phyloP scores from a whole-genome alignment of 352 stramenopile species.

The Globisporangium acanthophoron region DNA sequence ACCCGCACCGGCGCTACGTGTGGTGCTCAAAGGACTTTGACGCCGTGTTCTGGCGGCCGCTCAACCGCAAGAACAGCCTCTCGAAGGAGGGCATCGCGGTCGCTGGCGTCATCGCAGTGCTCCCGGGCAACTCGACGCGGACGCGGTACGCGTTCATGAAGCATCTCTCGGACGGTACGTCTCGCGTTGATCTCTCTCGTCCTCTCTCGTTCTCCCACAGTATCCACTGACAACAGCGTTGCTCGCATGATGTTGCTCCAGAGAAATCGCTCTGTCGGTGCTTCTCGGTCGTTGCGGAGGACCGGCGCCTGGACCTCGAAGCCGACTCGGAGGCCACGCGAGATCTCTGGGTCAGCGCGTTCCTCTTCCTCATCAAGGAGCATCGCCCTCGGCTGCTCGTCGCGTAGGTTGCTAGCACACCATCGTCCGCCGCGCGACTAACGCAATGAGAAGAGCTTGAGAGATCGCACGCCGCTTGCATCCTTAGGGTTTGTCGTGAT shows the following conservation, averaged over 20 bases:
- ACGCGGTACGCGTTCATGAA: constrained; percentile 78
- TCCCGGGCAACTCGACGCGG: constrained; percentile 49
- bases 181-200: not conserved
- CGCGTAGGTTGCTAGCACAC: constrained; percentile 17
- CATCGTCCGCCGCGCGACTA: not conserved
- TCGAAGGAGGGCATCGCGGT: constrained; percentile 52
- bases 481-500: constrained; percentile 49
- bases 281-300: constrained; percentile 62
- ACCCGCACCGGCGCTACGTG: constrained; percentile 65
- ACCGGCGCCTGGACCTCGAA: constrained; percentile 61
- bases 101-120: constrained; percentile 36
- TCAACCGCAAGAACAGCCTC: constrained; percentile 62
- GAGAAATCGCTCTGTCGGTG: constrained; percentile 61
- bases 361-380: constrained; percentile 45
- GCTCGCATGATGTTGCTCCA: constrained; percentile 12
- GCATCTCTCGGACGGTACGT: constrained; percentile 55
- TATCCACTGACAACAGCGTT: too few species aligned
- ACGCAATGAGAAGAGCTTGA: too few species aligned
- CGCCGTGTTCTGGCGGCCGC: constrained; percentile 53
- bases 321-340: constrained; percentile 60
- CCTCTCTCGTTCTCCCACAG: not conserved
- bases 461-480: too few species aligned
- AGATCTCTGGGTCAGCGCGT: constrained; percentile 55
- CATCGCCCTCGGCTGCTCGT: constrained; percentile 46
- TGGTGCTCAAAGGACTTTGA: constrained; percentile 70